Conservation (phyloP, 352 stramenopile species). For the Globisporangium splendens region DNA sequence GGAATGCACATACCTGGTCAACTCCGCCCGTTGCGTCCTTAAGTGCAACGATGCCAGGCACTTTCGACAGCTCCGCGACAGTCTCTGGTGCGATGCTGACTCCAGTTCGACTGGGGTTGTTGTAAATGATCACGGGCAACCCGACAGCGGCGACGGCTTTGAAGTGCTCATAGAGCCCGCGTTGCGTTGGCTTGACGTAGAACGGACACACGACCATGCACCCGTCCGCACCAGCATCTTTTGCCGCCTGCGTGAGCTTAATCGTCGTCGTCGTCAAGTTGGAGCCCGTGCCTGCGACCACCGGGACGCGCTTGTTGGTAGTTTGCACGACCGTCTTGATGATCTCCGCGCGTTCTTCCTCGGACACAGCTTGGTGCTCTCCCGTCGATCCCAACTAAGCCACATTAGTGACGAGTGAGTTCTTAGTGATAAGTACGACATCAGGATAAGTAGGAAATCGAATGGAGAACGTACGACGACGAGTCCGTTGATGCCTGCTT, state of each 20-base stretch:
- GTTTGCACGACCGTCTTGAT: constrained; percentile 89
- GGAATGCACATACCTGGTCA: constrained; percentile 22
- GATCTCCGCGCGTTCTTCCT: constrained; percentile 94
- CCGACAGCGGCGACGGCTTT: constrained; percentile 85
- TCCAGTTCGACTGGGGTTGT: constrained; percentile 95
- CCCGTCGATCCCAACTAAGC: constrained; percentile 93
- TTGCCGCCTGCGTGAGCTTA: constrained; percentile 85
- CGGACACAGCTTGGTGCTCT: constrained; percentile 93
- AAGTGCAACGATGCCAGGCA: constrained; percentile 96
- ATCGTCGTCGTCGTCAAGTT: constrained; percentile 89
- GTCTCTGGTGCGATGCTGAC: constrained; percentile 94
- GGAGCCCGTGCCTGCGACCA: constrained; percentile 95
- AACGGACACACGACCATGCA: constrained; percentile 96
- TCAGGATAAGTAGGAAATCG: not conserved
- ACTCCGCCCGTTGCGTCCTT: constrained; percentile 97
- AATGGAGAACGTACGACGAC: constrained; percentile 74
- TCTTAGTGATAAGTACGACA: too few species aligned
- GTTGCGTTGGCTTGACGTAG: constrained; percentile 98
- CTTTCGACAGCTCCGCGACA: constrained; percentile 89
- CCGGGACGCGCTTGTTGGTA: constrained; percentile 78
- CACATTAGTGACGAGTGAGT: not conserved
- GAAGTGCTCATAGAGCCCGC: constrained; percentile 94
- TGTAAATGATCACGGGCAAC: constrained; percentile 95
- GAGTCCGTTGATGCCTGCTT: constrained; percentile 94
- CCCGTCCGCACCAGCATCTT: constrained; percentile 92